phyloP scores from a whole-genome alignment of 73 alveolate species.

The Effrenium voratum region DNA sequence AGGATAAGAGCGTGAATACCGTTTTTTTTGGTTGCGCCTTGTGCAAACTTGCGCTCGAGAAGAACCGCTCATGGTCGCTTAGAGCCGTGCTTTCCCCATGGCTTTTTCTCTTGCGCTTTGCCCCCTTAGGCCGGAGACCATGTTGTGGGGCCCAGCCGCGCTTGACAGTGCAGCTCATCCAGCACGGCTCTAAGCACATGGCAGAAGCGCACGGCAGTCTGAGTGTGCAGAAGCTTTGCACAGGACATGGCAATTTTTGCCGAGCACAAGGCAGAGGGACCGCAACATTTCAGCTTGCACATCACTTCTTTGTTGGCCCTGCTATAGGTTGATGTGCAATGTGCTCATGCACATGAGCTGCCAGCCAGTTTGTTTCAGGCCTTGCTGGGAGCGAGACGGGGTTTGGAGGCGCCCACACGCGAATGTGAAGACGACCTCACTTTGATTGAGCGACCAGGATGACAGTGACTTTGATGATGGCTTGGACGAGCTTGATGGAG shows the following conservation, averaged over 20 bases:
- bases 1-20: too few relatives aligned
- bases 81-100: too few relatives aligned
- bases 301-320: neutral
- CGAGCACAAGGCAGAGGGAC: conserved; percentile 65
- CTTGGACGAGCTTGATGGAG: conserved; percentile 63
- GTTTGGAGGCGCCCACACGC: conserved; percentile 20
- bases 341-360: too few relatives aligned
- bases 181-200: neutral
- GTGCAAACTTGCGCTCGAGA: too few relatives aligned
- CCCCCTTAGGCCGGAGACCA: conserved; percentile 32
- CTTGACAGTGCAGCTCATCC: conserved; percentile 21
- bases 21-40: too few relatives aligned
- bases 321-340: neutral
- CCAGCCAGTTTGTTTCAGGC: neutral
- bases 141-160: conserved; percentile 62
- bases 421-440: too few relatives aligned
- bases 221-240: neutral
- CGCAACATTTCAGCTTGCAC: too few relatives aligned
- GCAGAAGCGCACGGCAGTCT: too few relatives aligned
- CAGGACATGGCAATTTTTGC: conserved; percentile 77
- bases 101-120: neutral
- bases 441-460: too few relatives aligned
- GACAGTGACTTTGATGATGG: conserved; percentile 83
- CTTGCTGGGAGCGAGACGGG: conserved; percentile 5
- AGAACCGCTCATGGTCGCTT: too few relatives aligned